Base-by-base conservation (phyloP, 805 yeast species). In the Candida railenensis region DNA sequence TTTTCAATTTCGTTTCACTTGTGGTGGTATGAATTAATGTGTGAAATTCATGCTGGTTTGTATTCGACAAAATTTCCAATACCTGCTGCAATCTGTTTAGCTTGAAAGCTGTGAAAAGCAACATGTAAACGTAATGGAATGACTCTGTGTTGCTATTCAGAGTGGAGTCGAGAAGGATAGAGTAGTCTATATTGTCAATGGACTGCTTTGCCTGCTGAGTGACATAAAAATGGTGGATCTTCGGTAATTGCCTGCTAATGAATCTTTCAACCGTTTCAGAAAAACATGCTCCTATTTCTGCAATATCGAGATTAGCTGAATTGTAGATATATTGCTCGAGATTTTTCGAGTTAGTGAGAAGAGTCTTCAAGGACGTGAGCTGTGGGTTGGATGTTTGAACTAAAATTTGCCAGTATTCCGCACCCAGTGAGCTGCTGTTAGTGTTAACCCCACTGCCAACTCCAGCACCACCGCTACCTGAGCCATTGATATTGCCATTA, bases 1-100 rank as follows among this genome's bases (percentile, higher is more conserved):
- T 82, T 51, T 77, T 79, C 48, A 73, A 65, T 51, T 83, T 81
- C 3, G 82, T 76, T 51, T 86, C 91, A 47, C 82, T 87, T 3
- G 82, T 78, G 1, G 85, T 74, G 50, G 81, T 74, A 45, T 77
- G 78, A 18, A 87, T 73, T 54, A 90, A 63, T 39, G 76, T 81
- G 52, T 81, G 85, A 12, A 87, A 57, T 57, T 90, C 96, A 46
- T 67, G 73, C 22, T 78, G 79, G 38, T 79, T 71, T 41, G 86
- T 74, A 34, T 79, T 79, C 3, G 71, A 61, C 9, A 89, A 58
- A 11, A 79, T 67, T 32, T 76, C 79, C 16, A 85, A 63, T 2
- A 85, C 81, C 22, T 76, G 78, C 12, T 80, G 80, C 15, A 89
- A 67, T 49, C 82, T 76, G 50, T 83, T 82, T 48, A 89, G 66